phyloP scores from a whole-genome alignment of 495 filamentous ascomycete species.

The Jackrogersella multiformis region DNA sequence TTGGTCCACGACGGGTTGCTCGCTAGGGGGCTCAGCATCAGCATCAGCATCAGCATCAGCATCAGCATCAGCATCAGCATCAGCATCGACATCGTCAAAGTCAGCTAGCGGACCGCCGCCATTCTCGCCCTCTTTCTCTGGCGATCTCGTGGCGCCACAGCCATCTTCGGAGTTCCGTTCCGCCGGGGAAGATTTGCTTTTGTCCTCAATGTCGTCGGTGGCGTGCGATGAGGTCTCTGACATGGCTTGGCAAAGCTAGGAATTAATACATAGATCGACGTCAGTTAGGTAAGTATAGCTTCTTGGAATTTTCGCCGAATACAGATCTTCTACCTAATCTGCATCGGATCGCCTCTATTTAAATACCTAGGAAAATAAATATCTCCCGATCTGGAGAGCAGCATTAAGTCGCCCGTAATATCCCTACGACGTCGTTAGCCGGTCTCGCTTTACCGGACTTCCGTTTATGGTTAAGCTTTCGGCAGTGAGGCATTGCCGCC shows the following conservation, averaged over 20 bases:
- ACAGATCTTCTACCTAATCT: slow-evolving; percentile 1
- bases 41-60: slow-evolving; percentile 11
- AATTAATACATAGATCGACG: background rate
- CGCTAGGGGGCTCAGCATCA: slow-evolving; percentile 35
- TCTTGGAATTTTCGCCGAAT: background rate
- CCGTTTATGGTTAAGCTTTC: slow-evolving; percentile 2
- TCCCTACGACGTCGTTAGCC: slow-evolving; percentile 24
- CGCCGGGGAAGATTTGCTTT: slow-evolving; percentile 4
- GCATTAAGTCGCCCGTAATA: background rate
- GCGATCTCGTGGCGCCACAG: slow-evolving; percentile 3
- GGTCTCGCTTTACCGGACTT: slow-evolving; percentile 26
- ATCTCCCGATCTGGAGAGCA: background rate
- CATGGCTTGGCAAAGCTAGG: slow-evolving; percentile 15
- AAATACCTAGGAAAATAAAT: slow-evolving; percentile 13
- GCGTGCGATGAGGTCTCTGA: slow-evolving; percentile 28
- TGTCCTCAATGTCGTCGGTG: slow-evolving; percentile 2
- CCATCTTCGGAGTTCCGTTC: slow-evolving; percentile 31
- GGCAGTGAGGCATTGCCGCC: background rate
- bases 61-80: too few relatives aligned
- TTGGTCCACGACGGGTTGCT: slow-evolving; percentile 19
- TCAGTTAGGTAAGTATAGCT: too few relatives aligned
- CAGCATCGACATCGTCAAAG: background rate
- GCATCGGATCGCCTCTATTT: slow-evolving; percentile 1
- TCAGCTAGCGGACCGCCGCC: background rate
- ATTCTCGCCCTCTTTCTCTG: background rate